Conservation (phyloP, 2,329 filamentous ascomycete species). For the Xylaria arbuscula region DNA sequence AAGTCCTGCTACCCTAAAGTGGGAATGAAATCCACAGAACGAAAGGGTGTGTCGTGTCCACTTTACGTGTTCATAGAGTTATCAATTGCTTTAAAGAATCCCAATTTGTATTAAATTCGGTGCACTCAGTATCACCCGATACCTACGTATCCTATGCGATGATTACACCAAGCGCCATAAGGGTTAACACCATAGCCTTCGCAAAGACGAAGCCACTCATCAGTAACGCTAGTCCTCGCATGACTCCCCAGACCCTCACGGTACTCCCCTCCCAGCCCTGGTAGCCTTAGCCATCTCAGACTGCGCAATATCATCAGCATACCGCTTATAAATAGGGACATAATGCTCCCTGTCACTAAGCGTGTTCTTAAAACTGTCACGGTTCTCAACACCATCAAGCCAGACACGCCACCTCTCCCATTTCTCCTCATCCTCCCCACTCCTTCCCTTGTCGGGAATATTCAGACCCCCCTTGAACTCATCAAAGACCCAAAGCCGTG, state of each 20-base stretch:
- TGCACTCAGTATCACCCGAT: too few relatives aligned
- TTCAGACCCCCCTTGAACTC: slow-evolving; percentile 67
- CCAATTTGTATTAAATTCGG: too few relatives aligned
- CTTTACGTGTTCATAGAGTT: too few relatives aligned
- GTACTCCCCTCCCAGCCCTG: slow-evolving; percentile 62
- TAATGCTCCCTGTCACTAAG: slow-evolving; percentile 66
- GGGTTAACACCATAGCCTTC: too few relatives aligned
- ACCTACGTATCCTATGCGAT: too few relatives aligned
- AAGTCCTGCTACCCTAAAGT: too few relatives aligned
- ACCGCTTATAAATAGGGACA: slow-evolving; percentile 63
- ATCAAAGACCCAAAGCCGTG: slow-evolving; percentile 68
- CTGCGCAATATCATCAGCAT: slow-evolving; percentile 58
- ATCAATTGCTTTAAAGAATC: background rate
- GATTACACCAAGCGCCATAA: too few relatives aligned
- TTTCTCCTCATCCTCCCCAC: slow-evolving; percentile 59
- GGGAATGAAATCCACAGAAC: background rate
- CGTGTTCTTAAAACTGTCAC: slow-evolving; percentile 64
- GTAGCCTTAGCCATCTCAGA: slow-evolving; percentile 58
- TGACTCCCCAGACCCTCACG: slow-evolving; percentile 50
- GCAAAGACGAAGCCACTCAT: too few relatives aligned
- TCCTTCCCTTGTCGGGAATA: slow-evolving; percentile 59
- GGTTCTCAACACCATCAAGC: slow-evolving; percentile 58
- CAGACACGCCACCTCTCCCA: slow-evolving; percentile 66
- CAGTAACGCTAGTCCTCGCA: background rate
- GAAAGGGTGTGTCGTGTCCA: background rate